Base-by-base conservation (phyloP, 164 flowering plant genomes). In the Chimonanthus praecox region DNA sequence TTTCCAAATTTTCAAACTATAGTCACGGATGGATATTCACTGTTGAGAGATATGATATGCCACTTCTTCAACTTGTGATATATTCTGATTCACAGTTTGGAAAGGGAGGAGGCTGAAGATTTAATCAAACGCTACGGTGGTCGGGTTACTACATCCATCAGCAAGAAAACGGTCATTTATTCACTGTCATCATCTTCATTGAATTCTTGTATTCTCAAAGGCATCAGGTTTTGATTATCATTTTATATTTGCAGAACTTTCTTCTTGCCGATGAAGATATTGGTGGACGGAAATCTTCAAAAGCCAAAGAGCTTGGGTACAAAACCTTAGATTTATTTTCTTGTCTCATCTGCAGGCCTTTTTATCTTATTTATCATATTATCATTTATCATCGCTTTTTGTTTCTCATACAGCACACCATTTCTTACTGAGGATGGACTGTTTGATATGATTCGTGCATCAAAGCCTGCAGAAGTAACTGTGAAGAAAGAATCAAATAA, bases 71-170 rank as follows among this genome's bases (percentile, higher is more conserved):
- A 45, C 20, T 49, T 71, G 47, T 43, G 64, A 7, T 3, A 20
- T 33, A n/a, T n/a, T 67, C 54, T 64, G 4, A 2, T 79, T 81
- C 47, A 3, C 89, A 93, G 99, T 82, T 86, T 95, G 84, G 99
- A 93, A 83, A 88, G 98, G 83, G 99, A 93, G 84, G 98, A 93
- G 78, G 98, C 99, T 16, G 99, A 95, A 82, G 96, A 88, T 82
- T 79, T 95, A 78, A 93, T 95, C 63, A 95, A 95, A 78, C 90
- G 98, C 13, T 90, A 92, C 82, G 99, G 97, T 47, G 99, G 99
- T 60, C 97, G 99, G 76, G 86, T 92, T 62, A 94, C 99, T 78
- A 92, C 95, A 75, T 90, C 99, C 73, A 82, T 92, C 82, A 94
- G 99, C 94, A 92, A 90, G 78, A 94, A 88, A 77, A 94, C 99